phyloP scores from a whole-genome alignment of 495 filamentous ascomycete species.

The Extremus antarcticus region DNA sequence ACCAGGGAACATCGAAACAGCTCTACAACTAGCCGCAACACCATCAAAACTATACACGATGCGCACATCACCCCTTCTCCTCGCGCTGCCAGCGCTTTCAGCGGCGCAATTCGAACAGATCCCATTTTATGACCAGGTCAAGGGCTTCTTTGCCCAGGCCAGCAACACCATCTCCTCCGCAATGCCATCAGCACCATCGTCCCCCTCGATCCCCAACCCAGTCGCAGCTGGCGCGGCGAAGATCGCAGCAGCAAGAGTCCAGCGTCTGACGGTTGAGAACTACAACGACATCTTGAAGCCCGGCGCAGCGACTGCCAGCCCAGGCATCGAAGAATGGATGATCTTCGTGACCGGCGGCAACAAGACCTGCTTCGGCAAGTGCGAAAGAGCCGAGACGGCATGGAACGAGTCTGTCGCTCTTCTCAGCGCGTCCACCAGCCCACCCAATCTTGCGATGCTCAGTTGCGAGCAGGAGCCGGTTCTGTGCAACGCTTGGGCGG shows the following conservation, averaged over 20 bases:
- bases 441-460: slow-evolving; percentile 60
- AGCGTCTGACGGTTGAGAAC: slow-evolving; percentile 56
- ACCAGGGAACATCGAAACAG: too few relatives aligned
- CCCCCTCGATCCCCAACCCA: slow-evolving; percentile 37
- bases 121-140: slow-evolving; percentile 56
- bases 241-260: slow-evolving; percentile 41
- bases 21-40: too few relatives aligned
- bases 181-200: slow-evolving; percentile 40
- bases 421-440: slow-evolving; percentile 52
- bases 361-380: slow-evolving; percentile 70
- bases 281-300: slow-evolving; percentile 60
- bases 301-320: slow-evolving; percentile 41
- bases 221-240: slow-evolving; percentile 43
- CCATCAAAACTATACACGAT: too few relatives aligned
- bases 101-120: slow-evolving; percentile 62
- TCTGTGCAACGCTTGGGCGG: slow-evolving; percentile 74
- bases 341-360: slow-evolving; percentile 74
- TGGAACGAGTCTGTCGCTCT: slow-evolving; percentile 59
- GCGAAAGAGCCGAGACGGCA: slow-evolving; percentile 40
- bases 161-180: slow-evolving; percentile 48
- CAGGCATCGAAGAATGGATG: slow-evolving; percentile 63
- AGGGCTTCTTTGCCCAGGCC: slow-evolving; percentile 53
- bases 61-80: slow-evolving; percentile 57
- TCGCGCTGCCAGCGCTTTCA: slow-evolving; percentile 60
- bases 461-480: slow-evolving; percentile 71